Evolutionary conservation across 371 early-diverging fungal species (phyloP).

Genomic region (Rhizopus sp.): DNA sequence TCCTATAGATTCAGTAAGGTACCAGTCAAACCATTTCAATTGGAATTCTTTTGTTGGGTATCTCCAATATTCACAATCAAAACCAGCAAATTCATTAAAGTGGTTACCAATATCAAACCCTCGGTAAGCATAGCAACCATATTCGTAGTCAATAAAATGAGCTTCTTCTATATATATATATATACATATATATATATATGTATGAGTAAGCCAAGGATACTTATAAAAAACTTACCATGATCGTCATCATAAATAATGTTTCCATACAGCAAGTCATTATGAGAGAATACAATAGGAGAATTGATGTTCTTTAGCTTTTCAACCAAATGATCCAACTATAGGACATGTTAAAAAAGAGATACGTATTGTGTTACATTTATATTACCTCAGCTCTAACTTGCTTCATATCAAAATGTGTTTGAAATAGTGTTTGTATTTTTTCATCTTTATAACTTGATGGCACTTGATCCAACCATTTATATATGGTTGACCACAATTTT

Average conservation of each 20-base stretch:
- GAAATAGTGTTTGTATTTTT: conserved; percentile 65
- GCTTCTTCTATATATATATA: conserved; percentile 44
- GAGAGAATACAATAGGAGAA: conserved; percentile 88
- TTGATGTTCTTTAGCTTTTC: conserved; percentile 55
- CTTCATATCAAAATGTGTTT: conserved; percentile 56
- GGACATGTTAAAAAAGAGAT: no score
- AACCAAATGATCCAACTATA: conserved; percentile 61
- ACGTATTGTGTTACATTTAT: no score
- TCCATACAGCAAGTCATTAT: conserved; percentile 89
- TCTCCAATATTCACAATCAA: conserved; percentile 89
- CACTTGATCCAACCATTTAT: conserved; percentile 81
- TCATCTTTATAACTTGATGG: conserved; percentile 66
- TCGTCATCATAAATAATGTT: conserved; percentile 81
- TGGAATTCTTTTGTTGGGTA: conserved; percentile 80
- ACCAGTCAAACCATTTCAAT: conserved; percentile 71
- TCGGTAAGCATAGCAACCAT: conserved; percentile 81
- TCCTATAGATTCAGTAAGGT: conserved; percentile 45
- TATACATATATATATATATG: no score
- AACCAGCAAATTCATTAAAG: conserved; percentile 92
- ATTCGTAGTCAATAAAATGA: conserved; percentile 94
- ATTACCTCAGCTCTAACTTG: conserved; percentile 55
- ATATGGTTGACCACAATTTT: conserved; percentile 75
- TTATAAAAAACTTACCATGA: no score
- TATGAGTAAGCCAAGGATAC: no score
- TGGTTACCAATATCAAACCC: conserved; percentile 96